A percentile compares a stretch with the other conserved stretches of the same genome.
phyloP scores from a whole-genome alignment of 2,329 filamentous ascomycete genomes.

The Pseudogymnoascus sp. region DNA sequence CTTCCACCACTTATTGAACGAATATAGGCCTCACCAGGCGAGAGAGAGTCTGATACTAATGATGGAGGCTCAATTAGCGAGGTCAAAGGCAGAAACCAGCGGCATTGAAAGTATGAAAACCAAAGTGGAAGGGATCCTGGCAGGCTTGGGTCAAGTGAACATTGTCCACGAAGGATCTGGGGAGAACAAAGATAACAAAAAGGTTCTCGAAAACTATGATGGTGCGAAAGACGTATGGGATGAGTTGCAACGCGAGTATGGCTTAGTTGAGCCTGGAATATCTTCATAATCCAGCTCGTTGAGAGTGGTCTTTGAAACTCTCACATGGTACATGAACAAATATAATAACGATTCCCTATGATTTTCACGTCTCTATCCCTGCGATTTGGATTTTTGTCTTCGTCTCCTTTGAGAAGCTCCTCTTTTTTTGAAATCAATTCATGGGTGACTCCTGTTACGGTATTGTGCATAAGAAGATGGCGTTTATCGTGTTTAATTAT shows the following conservation, averaged over 20 bases:
- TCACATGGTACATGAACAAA: background rate
- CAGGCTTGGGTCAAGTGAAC: background rate
- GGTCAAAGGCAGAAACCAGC: conserved; percentile 62
- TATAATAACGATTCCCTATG: background rate
- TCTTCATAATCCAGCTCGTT: background rate
- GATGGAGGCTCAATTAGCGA: conserved; percentile 77
- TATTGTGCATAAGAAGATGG: background rate
- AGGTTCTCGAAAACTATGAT: background rate
- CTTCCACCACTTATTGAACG: conserved; percentile 85
- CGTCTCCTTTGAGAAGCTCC: background rate
- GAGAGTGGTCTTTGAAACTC: background rate
- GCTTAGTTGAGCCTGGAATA: background rate
- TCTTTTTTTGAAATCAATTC: background rate
- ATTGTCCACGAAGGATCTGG: background rate
- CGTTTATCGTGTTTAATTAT: background rate
- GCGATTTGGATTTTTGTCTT: background rate
- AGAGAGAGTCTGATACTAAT: conserved; percentile 76
- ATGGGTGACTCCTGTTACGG: background rate
- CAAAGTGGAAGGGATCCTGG: conserved; percentile 63
- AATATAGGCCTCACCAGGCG: conserved; percentile 89
- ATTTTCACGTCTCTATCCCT: background rate
- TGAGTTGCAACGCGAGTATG: conserved; percentile 1
- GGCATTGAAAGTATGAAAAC: conserved; percentile 58
- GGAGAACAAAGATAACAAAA: background rate
- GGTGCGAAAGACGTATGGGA: background rate